Base-by-base conservation (phyloP, 441 rosid genomes). In the Pelargonium citronellum region DNA sequence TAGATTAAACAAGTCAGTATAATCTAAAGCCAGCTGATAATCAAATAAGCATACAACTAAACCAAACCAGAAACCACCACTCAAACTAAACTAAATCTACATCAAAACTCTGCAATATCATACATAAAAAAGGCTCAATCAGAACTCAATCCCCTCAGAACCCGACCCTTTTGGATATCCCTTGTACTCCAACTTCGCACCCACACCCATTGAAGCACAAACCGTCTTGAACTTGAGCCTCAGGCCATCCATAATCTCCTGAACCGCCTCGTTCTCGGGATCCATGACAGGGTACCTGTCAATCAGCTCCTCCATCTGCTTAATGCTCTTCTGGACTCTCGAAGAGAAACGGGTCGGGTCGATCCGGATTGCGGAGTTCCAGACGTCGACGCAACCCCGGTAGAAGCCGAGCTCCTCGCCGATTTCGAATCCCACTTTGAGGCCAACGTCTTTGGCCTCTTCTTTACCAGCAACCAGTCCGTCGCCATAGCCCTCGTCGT, bases 381-480 rank as follows among this genome's bases (percentile, higher is more conserved):
- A 91, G 24, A 91, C 74, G 53, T 79, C 85, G 61, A 84, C 83
- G 73, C 96, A 93, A 51, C 96, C 96, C 44, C 76, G 74, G 82
- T 91, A 93, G 82, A 93, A 93, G 1, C 95, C 97, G 12, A 91
- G 77, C 41, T 89, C 91, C 81, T 93, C 93, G 16, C 97, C 97
- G 15, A 80, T 78, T 60, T 85, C 95, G 78, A 89, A 91, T n/a
- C 98, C 97, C 1, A 71, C 73, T 80, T 83, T 83, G 66, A 89
- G 75, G 61, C 92, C 98, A 8, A 86, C 82, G 68, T 83, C 83
- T 12, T 77, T 81, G 60, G 82, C 90, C 55, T 93, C 95, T 71
- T 89, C 91, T 61, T 74, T 79, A 37, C 95, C 96, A 5, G 84
- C 11, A 17, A 67, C 71, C 11, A 83, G 62, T 63, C 97, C 95